Conservation (phyloP, 1,284 basidiomycete genomes). For the Irpex sp. region DNA sequence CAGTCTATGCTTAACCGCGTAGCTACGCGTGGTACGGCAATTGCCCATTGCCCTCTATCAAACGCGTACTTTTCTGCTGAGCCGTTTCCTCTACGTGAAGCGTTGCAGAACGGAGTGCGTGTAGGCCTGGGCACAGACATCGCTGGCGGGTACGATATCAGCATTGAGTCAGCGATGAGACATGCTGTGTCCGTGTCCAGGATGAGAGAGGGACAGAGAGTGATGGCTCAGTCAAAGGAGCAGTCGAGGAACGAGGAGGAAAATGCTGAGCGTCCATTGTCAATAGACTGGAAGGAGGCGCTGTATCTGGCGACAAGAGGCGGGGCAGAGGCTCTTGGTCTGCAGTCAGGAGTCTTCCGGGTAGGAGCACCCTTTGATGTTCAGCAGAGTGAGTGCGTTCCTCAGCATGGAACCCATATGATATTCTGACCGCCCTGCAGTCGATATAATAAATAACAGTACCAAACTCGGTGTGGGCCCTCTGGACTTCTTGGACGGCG, state of each 20-base stretch:
- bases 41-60: conserved; percentile 84
- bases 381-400: conserved; percentile 61
- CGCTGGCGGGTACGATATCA: conserved; percentile 78
- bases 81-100: conserved; percentile 73
- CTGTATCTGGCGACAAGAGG: conserved; percentile 78
- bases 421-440: conserved; percentile 29
- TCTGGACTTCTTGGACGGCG: conserved; percentile 67
- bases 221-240: conserved; percentile 19
- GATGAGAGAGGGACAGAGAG: conserved; percentile 59
- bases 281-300: conserved; percentile 64
- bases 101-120: conserved; percentile 55
- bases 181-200: conserved; percentile 69
- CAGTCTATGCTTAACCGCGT: conserved; percentile 50
- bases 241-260: conserved; percentile 9
- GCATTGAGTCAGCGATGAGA: conserved; percentile 77
- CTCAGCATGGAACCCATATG: neutral
- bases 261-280: conserved; percentile 13
- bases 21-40: conserved; percentile 47
- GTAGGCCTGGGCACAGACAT: conserved; percentile 84
- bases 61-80: conserved; percentile 81
- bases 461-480: conserved; percentile 47
- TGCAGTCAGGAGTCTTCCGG: conserved; percentile 54
- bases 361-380: conserved; percentile 79
- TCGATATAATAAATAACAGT: conserved; percentile 42
- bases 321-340: conserved; percentile 64